phyloP scores from a whole-genome alignment of 2,329 filamentous ascomycete genomes.

The Pezicula carpinea region DNA sequence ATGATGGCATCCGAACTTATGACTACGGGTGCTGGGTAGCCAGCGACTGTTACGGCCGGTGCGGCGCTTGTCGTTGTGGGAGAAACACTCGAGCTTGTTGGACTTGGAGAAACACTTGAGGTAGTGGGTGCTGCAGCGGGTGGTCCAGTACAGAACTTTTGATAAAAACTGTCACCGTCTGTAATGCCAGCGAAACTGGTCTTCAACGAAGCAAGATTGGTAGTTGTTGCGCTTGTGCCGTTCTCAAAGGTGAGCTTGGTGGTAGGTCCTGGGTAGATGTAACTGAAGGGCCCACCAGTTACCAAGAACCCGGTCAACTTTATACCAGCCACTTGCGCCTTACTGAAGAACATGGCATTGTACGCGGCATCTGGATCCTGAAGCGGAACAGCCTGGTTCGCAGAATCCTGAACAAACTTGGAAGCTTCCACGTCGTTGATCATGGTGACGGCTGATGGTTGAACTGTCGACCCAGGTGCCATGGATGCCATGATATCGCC shows the following conservation, averaged over 20 bases:
- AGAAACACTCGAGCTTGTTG: neutral
- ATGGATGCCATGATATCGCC: constrained; percentile 33
- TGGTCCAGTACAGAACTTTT: constrained; percentile 4
- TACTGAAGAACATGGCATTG: constrained; percentile 32
- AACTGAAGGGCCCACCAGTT: constrained; percentile 26
- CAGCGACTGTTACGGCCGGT: neutral
- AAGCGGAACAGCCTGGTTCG: constrained; percentile 25
- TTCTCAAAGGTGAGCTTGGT: constrained; percentile 32
- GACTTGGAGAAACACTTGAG: neutral
- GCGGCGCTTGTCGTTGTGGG: neutral
- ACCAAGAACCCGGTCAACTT: constrained; percentile 27
- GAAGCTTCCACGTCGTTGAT: constrained; percentile 50
- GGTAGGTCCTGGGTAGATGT: constrained; percentile 30
- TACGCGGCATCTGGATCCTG: constrained; percentile 33
- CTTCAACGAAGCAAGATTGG: constrained; percentile 28
- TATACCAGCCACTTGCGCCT: constrained; percentile 10
- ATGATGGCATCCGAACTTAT: constrained; percentile 8
- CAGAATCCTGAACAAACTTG: constrained; percentile 39
- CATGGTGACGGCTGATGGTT: constrained; percentile 38
- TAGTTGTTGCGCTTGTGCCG: constrained; percentile 25
- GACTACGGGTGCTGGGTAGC: constrained; percentile 12
- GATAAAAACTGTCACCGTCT: constrained; percentile 5
- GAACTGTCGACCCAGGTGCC: constrained; percentile 33
- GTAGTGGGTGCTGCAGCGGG: neutral
- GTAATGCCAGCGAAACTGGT: constrained; percentile 19